Evolutionary conservation across 2,329 filamentous ascomycete genomes (phyloP), one percentile per base, ranked within the genome.

Genomic region (Tolypocladium sp.): DNA sequence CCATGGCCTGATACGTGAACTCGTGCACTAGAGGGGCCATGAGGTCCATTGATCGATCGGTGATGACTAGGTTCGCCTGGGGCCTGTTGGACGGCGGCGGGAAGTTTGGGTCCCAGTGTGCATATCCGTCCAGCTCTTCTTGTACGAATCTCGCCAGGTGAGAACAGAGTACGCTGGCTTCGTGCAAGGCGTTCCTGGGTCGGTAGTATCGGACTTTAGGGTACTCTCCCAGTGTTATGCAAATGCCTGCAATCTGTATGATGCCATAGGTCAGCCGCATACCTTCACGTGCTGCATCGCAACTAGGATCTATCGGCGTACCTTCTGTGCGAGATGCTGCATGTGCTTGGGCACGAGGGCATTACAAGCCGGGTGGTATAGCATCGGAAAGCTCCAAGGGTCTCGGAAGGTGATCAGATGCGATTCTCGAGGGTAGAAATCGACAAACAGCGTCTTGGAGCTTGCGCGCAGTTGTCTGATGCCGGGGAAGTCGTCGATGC

Each of bases 1-100:
- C 93, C 93, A 99, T 97, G 56, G 94, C 92, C 74, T 99, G 94
- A 71, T 97, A 99, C 15, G 94, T 97, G 71, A 99, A 97, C 69
- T 99, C 94, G 74, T 99, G 94, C 4, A 97, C 71, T 13, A 97
- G 76, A 1, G 94, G 94, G 0, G 93, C 87, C 76, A 89, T 85
- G 4, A 97, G 75, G 71, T 99, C 94, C 89, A 99, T 94, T 9
- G 92, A 91, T 62, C 94, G 85, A 72, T 97, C 94, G 1, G 92
- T 90, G 62, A 99, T 89, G 67, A 96, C 79, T 0, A 99, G 82
- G 0, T 92, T 85, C 44, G 91, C 91, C 63, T 90, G 88, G 8
- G 92, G 93, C 57, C 93, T 81, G 56, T 85, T 82, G 10, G 85
- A 85, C n/a, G 80, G 86, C 0, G 92, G 90, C 2, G 93, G 93